These are phyloP conservation scores for Verbena officinalis DNA, from an alignment of 257 asterid genomes.

Conservation along the genomic window DNA sequence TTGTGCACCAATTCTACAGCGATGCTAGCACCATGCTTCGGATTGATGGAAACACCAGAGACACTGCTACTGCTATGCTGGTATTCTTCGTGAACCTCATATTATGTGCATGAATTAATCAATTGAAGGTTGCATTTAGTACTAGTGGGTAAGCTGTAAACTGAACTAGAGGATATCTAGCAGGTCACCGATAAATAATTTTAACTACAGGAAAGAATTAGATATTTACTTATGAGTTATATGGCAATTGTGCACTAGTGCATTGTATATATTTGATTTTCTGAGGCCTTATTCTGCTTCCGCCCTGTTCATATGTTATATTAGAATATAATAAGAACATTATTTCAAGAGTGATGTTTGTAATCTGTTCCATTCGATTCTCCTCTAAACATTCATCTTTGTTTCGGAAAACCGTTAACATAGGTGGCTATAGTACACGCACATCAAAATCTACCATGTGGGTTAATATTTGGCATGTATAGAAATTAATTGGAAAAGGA, in stretches of 20 bases:
- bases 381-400: slow-evolving; percentile 1
- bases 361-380: slow-evolving; percentile 10
- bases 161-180: neutral
- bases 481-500: neutral
- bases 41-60: slow-evolving; percentile 75
- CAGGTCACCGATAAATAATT: neutral
- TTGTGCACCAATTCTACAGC: slow-evolving; percentile 82
- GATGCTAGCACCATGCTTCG: slow-evolving; percentile 94
- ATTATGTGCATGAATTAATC: slow-evolving; percentile 20
- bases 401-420: neutral
- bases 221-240: slow-evolving; percentile 1
- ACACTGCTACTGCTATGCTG: slow-evolving; percentile 84
- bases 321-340: slow-evolving; percentile 3
- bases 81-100: slow-evolving; percentile 42
- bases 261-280: neutral
- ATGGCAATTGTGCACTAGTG: neutral
- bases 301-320: neutral
- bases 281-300: neutral
- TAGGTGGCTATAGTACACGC: neutral
- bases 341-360: neutral
- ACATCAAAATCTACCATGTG: neutral
- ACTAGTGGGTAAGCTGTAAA: neutral
- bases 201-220: neutral
- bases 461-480: neutral
- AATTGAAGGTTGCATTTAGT: slow-evolving; percentile 6